Evolutionary conservation across 192 early-diverging fungal species (phyloP).

Genomic region (Rhizophagus prolifer): DNA sequence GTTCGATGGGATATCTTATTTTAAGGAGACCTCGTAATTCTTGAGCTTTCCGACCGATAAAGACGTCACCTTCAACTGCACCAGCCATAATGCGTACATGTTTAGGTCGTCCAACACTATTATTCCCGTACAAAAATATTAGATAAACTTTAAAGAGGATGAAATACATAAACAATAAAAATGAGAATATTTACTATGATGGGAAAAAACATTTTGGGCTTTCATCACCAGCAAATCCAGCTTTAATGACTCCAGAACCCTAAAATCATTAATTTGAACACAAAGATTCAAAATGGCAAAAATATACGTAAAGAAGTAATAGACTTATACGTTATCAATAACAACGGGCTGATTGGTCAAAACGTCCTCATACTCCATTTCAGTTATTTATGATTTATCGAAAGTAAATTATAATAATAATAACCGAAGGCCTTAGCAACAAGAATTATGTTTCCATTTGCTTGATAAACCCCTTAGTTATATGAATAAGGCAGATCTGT

Average conservation of each 20-base stretch:
- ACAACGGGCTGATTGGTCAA: slow-evolving; percentile 98
- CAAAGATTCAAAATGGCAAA: not conserved
- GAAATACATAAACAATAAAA: not conserved
- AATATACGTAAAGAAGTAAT: not conserved
- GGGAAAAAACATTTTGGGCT: slow-evolving; percentile 96
- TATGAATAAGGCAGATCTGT: not conserved
- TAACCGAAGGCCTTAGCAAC: not conserved
- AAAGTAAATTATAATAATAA: not conserved
- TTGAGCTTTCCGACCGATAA: slow-evolving; percentile 95
- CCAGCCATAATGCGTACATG: slow-evolving; percentile 97
- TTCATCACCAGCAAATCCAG: slow-evolving; percentile 98
- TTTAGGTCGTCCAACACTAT: slow-evolving; percentile 91
- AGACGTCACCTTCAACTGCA: slow-evolving; percentile 93
- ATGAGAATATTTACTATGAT: slow-evolving; percentile 66
- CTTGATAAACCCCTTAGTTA: too few relatives aligned
- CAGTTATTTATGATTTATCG: not conserved
- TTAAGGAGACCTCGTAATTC: slow-evolving; percentile 92
- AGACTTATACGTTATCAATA: slow-evolving; percentile 90
- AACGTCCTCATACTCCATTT: slow-evolving; percentile 86
- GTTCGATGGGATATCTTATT: slow-evolving; percentile 95
- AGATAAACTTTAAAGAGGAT: not conserved
- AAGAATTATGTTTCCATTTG: too few relatives aligned
- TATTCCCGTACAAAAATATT: not conserved
- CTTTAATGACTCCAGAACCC: slow-evolving; percentile 99
- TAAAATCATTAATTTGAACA: slow-evolving; percentile 39